Percentiles rank a stretch among this genome's conserved stretches.
Evolutionary conservation across 306 rosid genomes (phyloP).

Genomic region (Prosopis cineraria): DNA sequence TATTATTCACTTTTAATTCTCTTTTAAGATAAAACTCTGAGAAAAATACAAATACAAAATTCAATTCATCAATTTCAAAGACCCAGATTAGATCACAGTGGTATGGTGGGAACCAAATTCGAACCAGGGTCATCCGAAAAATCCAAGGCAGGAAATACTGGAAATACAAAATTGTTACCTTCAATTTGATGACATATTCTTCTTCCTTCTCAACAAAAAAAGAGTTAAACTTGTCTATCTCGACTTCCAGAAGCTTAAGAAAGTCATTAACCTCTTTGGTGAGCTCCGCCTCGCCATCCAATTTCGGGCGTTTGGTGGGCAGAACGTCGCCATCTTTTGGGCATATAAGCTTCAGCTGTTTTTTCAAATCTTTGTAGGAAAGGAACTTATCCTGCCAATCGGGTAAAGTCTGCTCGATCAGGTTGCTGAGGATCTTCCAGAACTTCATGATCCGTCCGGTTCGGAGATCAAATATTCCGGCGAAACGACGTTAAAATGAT

Average conservation of each 20-base stretch:
- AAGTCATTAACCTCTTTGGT: constrained; percentile 60
- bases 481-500: background rate
- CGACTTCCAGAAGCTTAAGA: constrained; percentile 57
- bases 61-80: background rate
- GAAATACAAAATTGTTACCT: constrained; percentile 40
- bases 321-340: constrained; percentile 47
- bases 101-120: background rate
- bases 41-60: background rate
- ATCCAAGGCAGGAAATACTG: background rate
- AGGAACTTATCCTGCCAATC: constrained; percentile 86
- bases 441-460: constrained; percentile 60
- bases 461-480: constrained; percentile 13
- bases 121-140: background rate
- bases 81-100: background rate
- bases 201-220: constrained; percentile 77
- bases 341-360: constrained; percentile 67
- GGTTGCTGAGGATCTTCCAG: constrained; percentile 70
- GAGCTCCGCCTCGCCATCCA: constrained; percentile 33
- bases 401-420: constrained; percentile 75
- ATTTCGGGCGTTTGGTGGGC: constrained; percentile 41
- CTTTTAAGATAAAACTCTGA: background rate
- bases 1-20: background rate
- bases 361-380: constrained; percentile 79
- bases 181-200: constrained; percentile 67
- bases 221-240: constrained; percentile 72